phyloP scores from a whole-genome alignment of 495 filamentous ascomycete genomes.

The Lineolata rhizophorae region DNA sequence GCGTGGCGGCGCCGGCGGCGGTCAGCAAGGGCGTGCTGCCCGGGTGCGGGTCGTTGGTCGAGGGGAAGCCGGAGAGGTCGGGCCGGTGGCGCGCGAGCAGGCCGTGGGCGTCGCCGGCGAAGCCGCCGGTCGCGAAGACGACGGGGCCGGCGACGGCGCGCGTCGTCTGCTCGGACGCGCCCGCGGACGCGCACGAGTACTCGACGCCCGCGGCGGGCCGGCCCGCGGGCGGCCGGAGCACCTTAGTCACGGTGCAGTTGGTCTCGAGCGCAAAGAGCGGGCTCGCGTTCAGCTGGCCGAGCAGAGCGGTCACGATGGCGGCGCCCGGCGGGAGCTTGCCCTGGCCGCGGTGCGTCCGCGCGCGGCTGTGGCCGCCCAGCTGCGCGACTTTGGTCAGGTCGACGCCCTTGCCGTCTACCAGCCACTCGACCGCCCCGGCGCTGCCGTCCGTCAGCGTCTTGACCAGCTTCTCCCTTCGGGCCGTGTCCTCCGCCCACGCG shows the following conservation, averaged over 20 bases:
- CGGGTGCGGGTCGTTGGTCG: constrained; percentile 33
- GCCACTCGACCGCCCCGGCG: constrained; percentile 25
- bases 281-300: constrained; percentile 21
- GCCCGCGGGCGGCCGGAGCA: constrained; percentile 13
- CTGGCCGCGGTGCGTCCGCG: constrained; percentile 31
- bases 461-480: constrained; percentile 23
- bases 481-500: constrained; percentile 1
- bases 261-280: constrained; percentile 24
- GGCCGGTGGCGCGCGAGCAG: constrained; percentile 30
- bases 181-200: constrained; percentile 8
- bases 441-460: constrained; percentile 20
- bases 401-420: constrained; percentile 26
- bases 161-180: too few species aligned
- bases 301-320: constrained; percentile 27
- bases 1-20: constrained; percentile 23
- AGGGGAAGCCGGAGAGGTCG: constrained; percentile 31
- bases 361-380: constrained; percentile 28
- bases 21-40: constrained; percentile 27
- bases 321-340: constrained; percentile 29
- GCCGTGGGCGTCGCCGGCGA: constrained; percentile 32
- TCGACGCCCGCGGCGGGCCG: constrained; percentile 9
- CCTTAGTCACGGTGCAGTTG: constrained; percentile 21
- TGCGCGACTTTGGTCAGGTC: constrained; percentile 31
- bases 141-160: constrained; percentile 26
- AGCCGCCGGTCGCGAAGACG: constrained; percentile 33